A percentile compares a stretch with the other conserved stretches of the same genome.
Conservation (phyloP, 163 green algal genomes). For the Scenedesmus sp. region DNA sequence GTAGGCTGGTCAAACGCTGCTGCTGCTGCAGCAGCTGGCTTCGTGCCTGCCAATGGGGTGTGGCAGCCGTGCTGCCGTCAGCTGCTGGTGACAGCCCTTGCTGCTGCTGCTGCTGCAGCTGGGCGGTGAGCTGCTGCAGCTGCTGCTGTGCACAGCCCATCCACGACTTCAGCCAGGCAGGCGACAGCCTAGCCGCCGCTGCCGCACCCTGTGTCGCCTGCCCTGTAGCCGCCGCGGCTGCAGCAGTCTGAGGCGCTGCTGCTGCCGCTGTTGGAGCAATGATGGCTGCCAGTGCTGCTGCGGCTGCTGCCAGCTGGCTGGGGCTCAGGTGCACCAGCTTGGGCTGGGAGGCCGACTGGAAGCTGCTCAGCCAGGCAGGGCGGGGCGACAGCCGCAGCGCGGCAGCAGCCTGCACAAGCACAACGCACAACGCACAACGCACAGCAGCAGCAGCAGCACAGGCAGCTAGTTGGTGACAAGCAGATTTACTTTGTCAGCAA, state of each 20-base stretch:
- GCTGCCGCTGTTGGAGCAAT: not conserved
- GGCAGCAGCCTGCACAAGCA: constrained; percentile 29
- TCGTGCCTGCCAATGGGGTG: not conserved
- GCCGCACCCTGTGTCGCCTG: constrained; percentile 1
- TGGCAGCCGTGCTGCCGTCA: not conserved
- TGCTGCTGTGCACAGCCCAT: constrained; percentile 18
- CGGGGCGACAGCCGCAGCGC: constrained; percentile 8
- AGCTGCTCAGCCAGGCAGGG: constrained; percentile 40
- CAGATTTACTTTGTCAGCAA: too few relatives aligned
- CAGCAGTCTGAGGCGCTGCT: not conserved
- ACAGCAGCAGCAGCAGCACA: too few relatives aligned
- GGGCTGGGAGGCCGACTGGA: constrained; percentile 32
- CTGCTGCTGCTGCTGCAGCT: constrained; percentile 19
- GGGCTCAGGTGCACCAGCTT: constrained; percentile 30
- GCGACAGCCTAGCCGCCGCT: not conserved
- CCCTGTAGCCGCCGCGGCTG: not conserved
- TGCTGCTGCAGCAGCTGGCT: constrained; percentile 13
- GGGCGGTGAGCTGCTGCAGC: not conserved
- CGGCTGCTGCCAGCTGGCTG: constrained; percentile 17
- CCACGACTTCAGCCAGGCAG: constrained; percentile 24
- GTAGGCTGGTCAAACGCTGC: not conserved
- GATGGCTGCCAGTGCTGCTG: constrained; percentile 24
- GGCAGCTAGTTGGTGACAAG: too few relatives aligned
- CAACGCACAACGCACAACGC: too few relatives aligned
- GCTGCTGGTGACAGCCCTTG: constrained; percentile 5